phyloP scores from a whole-genome alignment of 2,329 filamentous ascomycete species.

The Tolypocladium sp. region DNA sequence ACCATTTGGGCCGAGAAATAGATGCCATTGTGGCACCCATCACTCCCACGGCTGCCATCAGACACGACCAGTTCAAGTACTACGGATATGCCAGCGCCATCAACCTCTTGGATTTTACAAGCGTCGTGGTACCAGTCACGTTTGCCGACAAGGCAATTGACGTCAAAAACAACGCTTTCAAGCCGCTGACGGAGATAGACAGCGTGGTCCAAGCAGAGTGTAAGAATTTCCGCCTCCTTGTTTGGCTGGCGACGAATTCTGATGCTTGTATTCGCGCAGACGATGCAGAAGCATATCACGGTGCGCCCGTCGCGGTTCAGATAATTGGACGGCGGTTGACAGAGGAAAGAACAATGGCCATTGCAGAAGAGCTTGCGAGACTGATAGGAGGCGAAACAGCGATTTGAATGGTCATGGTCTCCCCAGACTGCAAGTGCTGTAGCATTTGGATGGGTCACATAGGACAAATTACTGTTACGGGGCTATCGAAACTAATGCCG shows the following conservation, averaged over 20 bases:
- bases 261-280: not conserved
- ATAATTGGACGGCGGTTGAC: constrained; percentile 14
- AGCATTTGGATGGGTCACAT: not conserved
- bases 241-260: not conserved
- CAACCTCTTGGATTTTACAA: constrained; percentile 30
- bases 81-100: constrained; percentile 26
- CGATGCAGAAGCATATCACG: constrained; percentile 14
- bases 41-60: constrained; percentile 29
- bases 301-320: constrained; percentile 14
- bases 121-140: constrained; percentile 33
- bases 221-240: constrained; percentile 5
- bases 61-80: constrained; percentile 26
- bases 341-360: constrained; percentile 18
- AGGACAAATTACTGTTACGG: not conserved
- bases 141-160: constrained; percentile 30
- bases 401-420: not conserved
- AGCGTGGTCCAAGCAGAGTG: constrained; percentile 12
- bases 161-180: constrained; percentile 6
- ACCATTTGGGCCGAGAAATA: constrained; percentile 11
- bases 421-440: not conserved
- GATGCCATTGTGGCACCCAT: constrained; percentile 30
- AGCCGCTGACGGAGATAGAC: constrained; percentile 12
- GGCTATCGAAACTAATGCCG: no score
- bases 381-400: constrained; percentile 10
- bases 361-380: constrained; percentile 23